Conservation (phyloP, 495 filamentous ascomycete species). For the Talaromyces adpressus region DNA sequence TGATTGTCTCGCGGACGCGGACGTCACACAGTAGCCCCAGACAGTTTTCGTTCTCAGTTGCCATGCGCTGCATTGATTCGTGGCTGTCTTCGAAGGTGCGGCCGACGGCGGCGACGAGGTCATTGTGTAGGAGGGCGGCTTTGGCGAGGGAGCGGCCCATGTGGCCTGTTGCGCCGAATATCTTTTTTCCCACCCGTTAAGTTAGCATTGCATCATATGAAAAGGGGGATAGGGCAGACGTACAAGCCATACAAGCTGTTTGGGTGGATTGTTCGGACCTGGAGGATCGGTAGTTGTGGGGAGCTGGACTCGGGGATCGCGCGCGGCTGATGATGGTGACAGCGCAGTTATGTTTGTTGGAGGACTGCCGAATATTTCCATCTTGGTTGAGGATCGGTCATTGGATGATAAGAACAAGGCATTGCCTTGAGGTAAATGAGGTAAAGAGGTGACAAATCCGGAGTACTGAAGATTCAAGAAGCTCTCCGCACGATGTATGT, state of each 20-base stretch:
- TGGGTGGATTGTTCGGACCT: constrained; percentile 59
- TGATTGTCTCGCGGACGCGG: constrained; percentile 69
- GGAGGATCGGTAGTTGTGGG: constrained; percentile 77
- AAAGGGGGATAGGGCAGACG: constrained; percentile 17
- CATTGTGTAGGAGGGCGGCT: constrained; percentile 68
- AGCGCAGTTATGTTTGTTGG: constrained; percentile 12
- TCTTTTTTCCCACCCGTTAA: constrained; percentile 17
- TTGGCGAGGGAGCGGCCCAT: constrained; percentile 89
- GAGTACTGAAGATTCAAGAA: background rate
- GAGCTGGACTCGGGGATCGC: constrained; percentile 47
- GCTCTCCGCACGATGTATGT: background rate
- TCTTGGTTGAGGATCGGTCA: background rate
- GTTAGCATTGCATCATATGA: constrained; percentile 3
- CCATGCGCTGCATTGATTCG: constrained; percentile 55
- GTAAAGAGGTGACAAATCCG: background rate
- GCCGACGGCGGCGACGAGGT: constrained; percentile 85
- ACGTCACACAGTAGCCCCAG: constrained; percentile 85
- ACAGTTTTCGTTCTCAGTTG: constrained; percentile 52
- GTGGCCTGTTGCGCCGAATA: constrained; percentile 94
- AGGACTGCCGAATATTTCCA: constrained; percentile 14
- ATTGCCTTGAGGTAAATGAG: background rate
- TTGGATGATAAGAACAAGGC: background rate
- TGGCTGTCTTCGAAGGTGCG: constrained; percentile 73
- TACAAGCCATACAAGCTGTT: constrained; percentile 79
- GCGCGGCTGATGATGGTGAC: constrained; percentile 23